These are phyloP conservation scores for Phialophora expanda DNA, from an alignment of 2,329 filamentous ascomycete species.

Conservation along the genomic window DNA sequence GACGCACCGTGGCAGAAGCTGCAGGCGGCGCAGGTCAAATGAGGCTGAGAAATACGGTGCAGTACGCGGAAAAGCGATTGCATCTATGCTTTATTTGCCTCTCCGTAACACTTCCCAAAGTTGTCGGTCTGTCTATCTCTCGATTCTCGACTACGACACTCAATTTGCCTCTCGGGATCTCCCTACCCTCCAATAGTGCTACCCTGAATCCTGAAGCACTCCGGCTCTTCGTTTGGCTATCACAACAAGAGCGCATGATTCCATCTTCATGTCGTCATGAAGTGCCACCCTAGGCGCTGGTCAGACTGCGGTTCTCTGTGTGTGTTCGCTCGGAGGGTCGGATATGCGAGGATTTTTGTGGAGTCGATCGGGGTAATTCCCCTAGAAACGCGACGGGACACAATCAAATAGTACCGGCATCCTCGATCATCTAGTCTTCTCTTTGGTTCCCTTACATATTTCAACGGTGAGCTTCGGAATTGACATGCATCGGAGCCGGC, in stretches of 20 bases:
- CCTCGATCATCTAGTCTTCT: not conserved
- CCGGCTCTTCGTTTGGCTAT: too few relatives aligned
- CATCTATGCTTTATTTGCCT: not conserved
- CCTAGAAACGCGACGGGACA: not conserved
- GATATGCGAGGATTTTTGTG: not conserved
- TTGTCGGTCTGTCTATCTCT: too few relatives aligned
- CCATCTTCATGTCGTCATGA: not conserved
- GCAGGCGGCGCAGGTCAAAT: not conserved
- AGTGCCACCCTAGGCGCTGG: not conserved
- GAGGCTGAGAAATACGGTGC: not conserved
- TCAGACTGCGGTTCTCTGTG: not conserved
- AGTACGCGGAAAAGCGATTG: not conserved
- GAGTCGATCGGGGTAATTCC: not conserved
- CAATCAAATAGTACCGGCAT: not conserved
- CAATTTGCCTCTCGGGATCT: not conserved
- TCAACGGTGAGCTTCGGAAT: not conserved
- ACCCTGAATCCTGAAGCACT: not conserved
- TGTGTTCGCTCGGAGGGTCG: not conserved
- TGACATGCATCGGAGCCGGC: not conserved
- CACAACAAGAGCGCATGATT: too few relatives aligned
- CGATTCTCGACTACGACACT: too few relatives aligned
- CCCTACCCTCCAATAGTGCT: not conserved
- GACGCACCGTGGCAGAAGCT: not conserved
- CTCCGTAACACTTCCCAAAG: not conserved
- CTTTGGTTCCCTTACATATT: not conserved